phyloP scores from a whole-genome alignment of 202 grass and related monocot genomes.

The Setaria italica region DNA sequence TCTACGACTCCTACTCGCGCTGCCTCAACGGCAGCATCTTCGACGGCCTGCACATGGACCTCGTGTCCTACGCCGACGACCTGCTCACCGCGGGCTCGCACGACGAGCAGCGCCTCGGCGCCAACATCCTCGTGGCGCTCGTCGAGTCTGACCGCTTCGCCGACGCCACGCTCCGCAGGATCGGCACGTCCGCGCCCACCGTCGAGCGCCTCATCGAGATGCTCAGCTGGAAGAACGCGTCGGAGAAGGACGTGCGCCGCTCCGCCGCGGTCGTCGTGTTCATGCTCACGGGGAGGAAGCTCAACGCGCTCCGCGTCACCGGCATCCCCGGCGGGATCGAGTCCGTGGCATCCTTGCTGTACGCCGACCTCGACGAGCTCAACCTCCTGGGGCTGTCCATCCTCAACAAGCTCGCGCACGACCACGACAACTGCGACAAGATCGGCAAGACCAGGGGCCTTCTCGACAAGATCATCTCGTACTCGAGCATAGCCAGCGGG shows the following conservation, averaged over 20 bases:
- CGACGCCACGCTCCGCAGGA: conserved; percentile 53
- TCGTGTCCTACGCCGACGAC: conserved; percentile 60
- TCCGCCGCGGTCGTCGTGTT: conserved; percentile 58
- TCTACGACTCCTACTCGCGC: conserved; percentile 73
- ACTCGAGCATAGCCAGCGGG: conserved; percentile 39
- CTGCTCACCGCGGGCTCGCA: conserved; percentile 50
- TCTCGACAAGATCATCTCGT: conserved; percentile 67
- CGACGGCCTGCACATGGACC: conserved; percentile 67
- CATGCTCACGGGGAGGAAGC: conserved; percentile 51
- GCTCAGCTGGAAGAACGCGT: conserved; percentile 65
- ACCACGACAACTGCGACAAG: conserved; percentile 67
- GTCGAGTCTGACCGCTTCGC: conserved; percentile 50
- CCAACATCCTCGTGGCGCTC: conserved; percentile 49
- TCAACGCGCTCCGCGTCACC: conserved; percentile 53
- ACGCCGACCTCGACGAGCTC: conserved; percentile 57
- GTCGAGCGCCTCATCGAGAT: conserved; percentile 73
- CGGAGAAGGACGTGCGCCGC: conserved; percentile 54
- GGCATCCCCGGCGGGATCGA: conserved; percentile 64
- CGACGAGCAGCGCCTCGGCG: conserved; percentile 49
- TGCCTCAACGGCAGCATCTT: conserved; percentile 67
- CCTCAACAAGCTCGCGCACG: conserved; percentile 67
- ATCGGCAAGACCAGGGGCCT: conserved; percentile 61
- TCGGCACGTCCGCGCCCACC: conserved; percentile 46
- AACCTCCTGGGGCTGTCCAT: conserved; percentile 68
- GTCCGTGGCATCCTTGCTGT: conserved; percentile 60